Evolutionary conservation across 1,284 basidiomycete species (phyloP).

Genomic region (Leccinum solheimii): DNA sequence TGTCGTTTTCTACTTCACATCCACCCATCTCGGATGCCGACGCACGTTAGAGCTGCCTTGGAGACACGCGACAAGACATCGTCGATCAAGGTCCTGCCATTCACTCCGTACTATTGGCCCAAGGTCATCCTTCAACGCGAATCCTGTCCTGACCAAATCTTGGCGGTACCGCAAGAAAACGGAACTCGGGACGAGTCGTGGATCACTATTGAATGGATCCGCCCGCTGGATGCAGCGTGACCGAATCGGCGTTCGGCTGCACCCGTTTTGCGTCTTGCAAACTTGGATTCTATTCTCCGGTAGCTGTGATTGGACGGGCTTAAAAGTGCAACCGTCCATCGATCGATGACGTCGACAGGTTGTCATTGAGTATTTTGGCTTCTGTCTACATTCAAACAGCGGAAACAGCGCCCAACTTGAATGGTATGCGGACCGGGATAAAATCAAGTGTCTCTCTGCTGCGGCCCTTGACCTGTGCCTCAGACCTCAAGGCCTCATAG

Average conservation of each 20-base stretch:
- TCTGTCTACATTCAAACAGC: neutral
- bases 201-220: slow-evolving; percentile 50
- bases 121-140: slow-evolving; percentile 38
- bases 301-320: neutral
- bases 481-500: too few relatives aligned
- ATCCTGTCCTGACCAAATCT: slow-evolving; percentile 21
- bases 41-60: slow-evolving; percentile 15
- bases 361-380: neutral
- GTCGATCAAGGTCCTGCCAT: slow-evolving; percentile 39
- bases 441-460: neutral
- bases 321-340: neutral
- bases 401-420: neutral
- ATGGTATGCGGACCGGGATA: neutral
- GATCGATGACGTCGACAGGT: neutral
- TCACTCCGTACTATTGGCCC: slow-evolving; percentile 50
- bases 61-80: slow-evolving; percentile 1
- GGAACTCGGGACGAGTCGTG: slow-evolving; percentile 36
- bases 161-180: slow-evolving; percentile 21
- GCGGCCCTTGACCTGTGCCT: neutral
- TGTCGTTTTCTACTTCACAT: slow-evolving; percentile 56
- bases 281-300: too few relatives aligned
- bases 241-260: neutral
- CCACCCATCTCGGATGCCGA: slow-evolving; percentile 43
- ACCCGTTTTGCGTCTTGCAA: neutral
- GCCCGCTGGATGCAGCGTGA: slow-evolving; percentile 45